A percentile compares a stretch with the other conserved stretches of the same genome.
Conservation (phyloP, 1,284 basidiomycete genomes). For the Austroboletus novae-zelandiae region DNA sequence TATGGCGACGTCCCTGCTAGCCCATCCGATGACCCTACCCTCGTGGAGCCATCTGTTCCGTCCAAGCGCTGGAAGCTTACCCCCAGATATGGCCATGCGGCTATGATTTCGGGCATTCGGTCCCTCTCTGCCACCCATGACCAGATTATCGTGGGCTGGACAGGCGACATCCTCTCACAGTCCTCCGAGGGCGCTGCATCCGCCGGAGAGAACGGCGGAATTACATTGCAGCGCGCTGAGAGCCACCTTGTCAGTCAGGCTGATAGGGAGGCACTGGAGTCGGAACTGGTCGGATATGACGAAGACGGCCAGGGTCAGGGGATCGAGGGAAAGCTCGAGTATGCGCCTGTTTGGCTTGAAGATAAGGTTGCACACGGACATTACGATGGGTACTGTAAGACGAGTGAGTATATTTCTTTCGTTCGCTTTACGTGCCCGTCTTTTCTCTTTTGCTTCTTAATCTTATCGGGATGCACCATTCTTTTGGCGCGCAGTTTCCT, state of each 20-base stretch:
- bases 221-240: constrained; percentile 23
- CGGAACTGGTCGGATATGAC: constrained; percentile 56
- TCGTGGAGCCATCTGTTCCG: constrained; percentile 12
- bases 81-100: constrained; percentile 87
- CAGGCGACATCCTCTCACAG: constrained; percentile 73
- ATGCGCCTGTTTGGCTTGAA: constrained; percentile 91
- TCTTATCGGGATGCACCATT: constrained; percentile 16
- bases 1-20: constrained; percentile 42
- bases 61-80: constrained; percentile 67
- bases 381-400: constrained; percentile 98
- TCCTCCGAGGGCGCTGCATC: constrained; percentile 29
- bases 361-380: constrained; percentile 89
- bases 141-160: constrained; percentile 93
- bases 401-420: constrained; percentile 56
- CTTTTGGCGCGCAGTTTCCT: constrained; percentile 8
- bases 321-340: constrained; percentile 56
- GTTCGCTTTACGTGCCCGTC: not conserved
- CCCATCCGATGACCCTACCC: constrained; percentile 16
- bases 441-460: not conserved
- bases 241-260: constrained; percentile 51
- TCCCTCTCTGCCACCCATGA: constrained; percentile 82
- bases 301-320: constrained; percentile 50
- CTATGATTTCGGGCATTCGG: constrained; percentile 93
- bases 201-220: constrained; percentile 14
- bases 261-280: constrained; percentile 62